A percentile compares a stretch with the other conserved stretches of the same genome.
Conservation (phyloP, 225 moss, liverwort and hornwort species). For the Anthoceros angustus region DNA sequence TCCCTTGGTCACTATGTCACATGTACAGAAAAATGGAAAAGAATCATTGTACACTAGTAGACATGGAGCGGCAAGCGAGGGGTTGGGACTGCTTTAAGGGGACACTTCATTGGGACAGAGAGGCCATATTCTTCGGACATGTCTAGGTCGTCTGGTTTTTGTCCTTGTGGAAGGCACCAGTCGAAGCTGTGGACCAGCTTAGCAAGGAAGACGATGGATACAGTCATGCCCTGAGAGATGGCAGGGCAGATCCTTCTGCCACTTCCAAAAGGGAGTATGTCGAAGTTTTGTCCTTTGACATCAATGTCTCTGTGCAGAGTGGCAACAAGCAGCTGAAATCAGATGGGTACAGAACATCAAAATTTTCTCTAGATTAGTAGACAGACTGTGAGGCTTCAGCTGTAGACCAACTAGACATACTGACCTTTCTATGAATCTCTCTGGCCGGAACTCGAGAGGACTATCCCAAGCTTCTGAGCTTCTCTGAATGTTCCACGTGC, state of each 20-base stretch:
- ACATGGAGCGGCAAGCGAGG: not conserved
- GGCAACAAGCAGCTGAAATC: not conserved
- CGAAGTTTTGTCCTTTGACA: not conserved
- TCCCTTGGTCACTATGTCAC: too few species aligned
- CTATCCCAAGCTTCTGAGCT: not conserved
- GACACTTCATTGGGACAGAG: not conserved
- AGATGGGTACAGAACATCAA: not conserved
- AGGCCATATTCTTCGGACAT: not conserved
- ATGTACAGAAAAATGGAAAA: too few species aligned
- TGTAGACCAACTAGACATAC: not conserved
- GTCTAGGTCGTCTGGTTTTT: not conserved
- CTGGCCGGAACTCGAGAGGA: not conserved
- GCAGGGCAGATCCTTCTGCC: not conserved
- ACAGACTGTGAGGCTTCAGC: not conserved
- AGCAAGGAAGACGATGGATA: not conserved
- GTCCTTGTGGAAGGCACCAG: not conserved
- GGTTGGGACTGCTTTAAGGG: not conserved
- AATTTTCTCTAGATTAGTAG: not conserved
- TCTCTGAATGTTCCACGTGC: not conserved
- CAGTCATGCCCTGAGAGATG: not conserved
- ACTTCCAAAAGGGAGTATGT: not conserved
- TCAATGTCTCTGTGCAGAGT: not conserved
- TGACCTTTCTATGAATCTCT: not conserved
- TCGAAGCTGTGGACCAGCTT: not conserved
- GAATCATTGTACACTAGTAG: not conserved